Evolutionary conservation across 1,139 yeast species (phyloP), one percentile per base, ranked within the genome.

Genomic region (Candida freyschussii): DNA sequence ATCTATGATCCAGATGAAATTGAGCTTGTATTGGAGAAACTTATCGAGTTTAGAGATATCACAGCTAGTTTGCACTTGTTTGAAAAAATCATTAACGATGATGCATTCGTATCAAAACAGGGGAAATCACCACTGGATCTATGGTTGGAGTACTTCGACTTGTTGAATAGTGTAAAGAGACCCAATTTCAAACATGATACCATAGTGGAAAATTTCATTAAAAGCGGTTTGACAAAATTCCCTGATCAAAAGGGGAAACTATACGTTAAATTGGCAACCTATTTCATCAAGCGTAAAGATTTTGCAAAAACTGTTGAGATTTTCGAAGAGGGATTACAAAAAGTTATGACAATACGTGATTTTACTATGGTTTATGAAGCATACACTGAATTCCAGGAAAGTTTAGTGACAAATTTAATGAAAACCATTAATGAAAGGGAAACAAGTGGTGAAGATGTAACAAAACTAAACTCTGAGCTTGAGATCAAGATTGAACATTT

Each of bases 321-420:
- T 13, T 77, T 67, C 45, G 73, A 71, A 34, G 58, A 62, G 24
- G 81, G 78, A 0, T 45, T 65, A 17, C 2, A 14, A 7, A 47
- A 60, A 2, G 73, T 79, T 8, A 42, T 55, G 5, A 74, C 85
- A 0, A 61, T 80, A 2, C 62, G 65, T 21, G 93, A 83, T 43
- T 85, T 86, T 52, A 69, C 80, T 0, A 50, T 63, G 20, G 59
- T 85, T 1, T 87, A 74, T 55, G 85, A 84, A 51, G 61, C 74
- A 5, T 78, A 72, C 48, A 59, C 79, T 3, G 79, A 78, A 42
- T 71, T 75, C 50, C 80, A 78, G 50, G 91, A 82, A 43, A 49
- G 64, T 1, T 44, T 63, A 7, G 53, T 78, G 8, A 55, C 66
- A 3, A 54, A 55, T 15, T 37, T 70, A 13, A 54, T 72, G 43